These are phyloP conservation scores for Penicillium ucsense DNA, from an alignment of 495 filamentous ascomycete species.

Conservation along the genomic window DNA sequence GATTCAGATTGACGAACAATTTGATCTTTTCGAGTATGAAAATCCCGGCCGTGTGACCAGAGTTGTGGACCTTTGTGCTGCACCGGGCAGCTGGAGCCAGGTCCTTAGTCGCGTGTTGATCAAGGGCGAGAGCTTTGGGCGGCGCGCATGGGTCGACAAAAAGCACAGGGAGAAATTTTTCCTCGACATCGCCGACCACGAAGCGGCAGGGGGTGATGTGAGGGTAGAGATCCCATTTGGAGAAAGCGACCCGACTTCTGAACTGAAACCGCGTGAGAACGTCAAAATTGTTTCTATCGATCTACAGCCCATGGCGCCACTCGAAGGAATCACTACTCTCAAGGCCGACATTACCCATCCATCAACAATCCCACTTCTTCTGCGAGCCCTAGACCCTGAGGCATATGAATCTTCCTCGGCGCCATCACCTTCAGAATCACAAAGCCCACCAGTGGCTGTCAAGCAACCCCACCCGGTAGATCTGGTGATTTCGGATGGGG, in stretches of 20 bases:
- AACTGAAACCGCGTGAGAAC: constrained; percentile 51
- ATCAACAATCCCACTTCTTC: constrained; percentile 78
- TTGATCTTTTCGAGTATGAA: constrained; percentile 72
- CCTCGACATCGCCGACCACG: constrained; percentile 25
- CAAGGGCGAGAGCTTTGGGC: constrained; percentile 81
- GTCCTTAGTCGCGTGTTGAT: constrained; percentile 88
- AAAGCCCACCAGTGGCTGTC: constrained; percentile 22
- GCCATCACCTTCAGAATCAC: constrained; percentile 10
- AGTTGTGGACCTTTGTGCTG: constrained; percentile 93
- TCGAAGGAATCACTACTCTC: constrained; percentile 83
- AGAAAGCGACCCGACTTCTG: constrained; percentile 21
- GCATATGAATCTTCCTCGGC: constrained; percentile 48
- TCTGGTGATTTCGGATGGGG: constrained; percentile 88
- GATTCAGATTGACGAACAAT: constrained; percentile 92
- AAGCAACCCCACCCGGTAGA: constrained; percentile 64
- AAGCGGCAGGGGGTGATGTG: constrained; percentile 13
- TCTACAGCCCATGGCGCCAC: constrained; percentile 85
- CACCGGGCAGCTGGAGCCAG: constrained; percentile 93
- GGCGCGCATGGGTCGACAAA: constrained; percentile 75
- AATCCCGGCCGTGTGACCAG: constrained; percentile 60
- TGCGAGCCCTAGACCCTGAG: constrained; percentile 73
- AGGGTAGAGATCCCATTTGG: constrained; percentile 14
- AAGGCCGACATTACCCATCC: constrained; percentile 96
- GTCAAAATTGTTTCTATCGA: constrained; percentile 95
- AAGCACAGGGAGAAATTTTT: constrained; percentile 45